These are phyloP conservation scores for Creolimax fragrantissima DNA, from an alignment of 78 protist genomes.

Conservation along the genomic window DNA sequence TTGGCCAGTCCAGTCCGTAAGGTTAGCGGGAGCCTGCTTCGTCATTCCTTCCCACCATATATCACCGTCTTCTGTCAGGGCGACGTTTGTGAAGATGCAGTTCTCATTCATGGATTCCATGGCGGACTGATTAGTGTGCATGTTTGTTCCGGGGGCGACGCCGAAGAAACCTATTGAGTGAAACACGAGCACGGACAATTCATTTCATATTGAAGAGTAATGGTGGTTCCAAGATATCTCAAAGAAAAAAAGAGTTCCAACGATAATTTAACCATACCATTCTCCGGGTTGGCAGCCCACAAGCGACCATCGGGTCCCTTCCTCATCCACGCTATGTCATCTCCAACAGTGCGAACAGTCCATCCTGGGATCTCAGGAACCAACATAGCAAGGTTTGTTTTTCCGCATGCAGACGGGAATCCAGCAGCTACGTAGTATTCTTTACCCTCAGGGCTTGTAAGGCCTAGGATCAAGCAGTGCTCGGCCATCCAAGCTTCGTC, in stretches of 20 bases:
- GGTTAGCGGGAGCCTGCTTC: slow-evolving; percentile 32
- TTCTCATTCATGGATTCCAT: slow-evolving; percentile 46
- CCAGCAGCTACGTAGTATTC: slow-evolving; percentile 72
- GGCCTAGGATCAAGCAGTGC: slow-evolving; percentile 61
- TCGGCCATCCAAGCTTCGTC: slow-evolving; percentile 89
- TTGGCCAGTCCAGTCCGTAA: slow-evolving; percentile 59
- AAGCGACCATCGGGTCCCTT: slow-evolving; percentile 53
- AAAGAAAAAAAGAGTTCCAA: slow-evolving; percentile 86
- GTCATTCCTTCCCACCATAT: slow-evolving; percentile 82
- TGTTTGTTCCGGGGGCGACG: slow-evolving; percentile 69
- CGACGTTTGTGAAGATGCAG: slow-evolving; percentile 81
- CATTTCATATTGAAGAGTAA: neutral
- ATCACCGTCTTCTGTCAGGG: slow-evolving; percentile 68
- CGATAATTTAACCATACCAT: too few species aligned
- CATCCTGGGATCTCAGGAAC: slow-evolving; percentile 29
- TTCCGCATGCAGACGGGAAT: slow-evolving; percentile 91
- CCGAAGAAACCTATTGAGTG: too few species aligned
- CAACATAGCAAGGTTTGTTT: slow-evolving; percentile 78
- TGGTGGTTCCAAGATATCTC: too few species aligned
- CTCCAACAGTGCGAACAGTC: slow-evolving; percentile 72
- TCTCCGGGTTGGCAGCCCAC: slow-evolving; percentile 81
- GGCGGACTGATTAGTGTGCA: slow-evolving; percentile 65
- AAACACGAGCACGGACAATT: neutral
- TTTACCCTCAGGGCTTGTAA: slow-evolving; percentile 47
- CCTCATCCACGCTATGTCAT: slow-evolving; percentile 85